Evolutionary conservation across 2,329 filamentous ascomycete genomes (phyloP), one percentile per base, ranked within the genome.

Genomic region (Aspergillus latus): DNA sequence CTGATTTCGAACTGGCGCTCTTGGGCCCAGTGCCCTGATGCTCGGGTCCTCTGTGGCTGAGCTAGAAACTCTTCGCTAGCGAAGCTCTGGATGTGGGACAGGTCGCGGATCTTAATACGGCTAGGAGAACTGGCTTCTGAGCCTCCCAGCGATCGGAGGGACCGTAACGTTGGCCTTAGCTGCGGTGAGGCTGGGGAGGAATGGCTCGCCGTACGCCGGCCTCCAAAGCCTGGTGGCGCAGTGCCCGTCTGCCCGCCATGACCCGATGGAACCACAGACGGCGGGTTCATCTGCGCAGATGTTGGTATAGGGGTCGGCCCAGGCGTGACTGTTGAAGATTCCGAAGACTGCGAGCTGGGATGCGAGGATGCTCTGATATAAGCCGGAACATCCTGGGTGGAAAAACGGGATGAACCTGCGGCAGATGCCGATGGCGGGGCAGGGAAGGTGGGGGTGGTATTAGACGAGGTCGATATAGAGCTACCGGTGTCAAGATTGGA

Each of bases 21-120:
- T 52, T 80, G 78, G 32, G 74, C 67, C 60, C 76, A 76, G 64
- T 76, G 71, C 34, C 74, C 69, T 43, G 76, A 72, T 60, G 76
- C 58, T 40, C 64, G 73, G 39, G 75, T 74, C 45, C 73, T 68
- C 40, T 76, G 82, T 72, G 75, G 82, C 74, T 66, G 81, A 63
- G 73, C 85, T 69, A 88, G 80, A 57, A 87, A 78, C 62, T 96
- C 90, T 61, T 93, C 88, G 61, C 83, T 87, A 28, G 91, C 92
- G 61, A 99, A 88, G 69, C 85, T 91, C 71, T 94, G 90, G 59
- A 99, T 93, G 69, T 99, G 94, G 42, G 88, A 88, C 49, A 99
- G 80, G 72, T 96, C 92, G 67, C 89, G 89, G 43, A 99, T 87
- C 70, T 89, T 88, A 68, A 97, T 89, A 57, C 82, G 80, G 60